Conservation (phyloP, 768 basidiomycete species). For the Boletus coccyginus region DNA sequence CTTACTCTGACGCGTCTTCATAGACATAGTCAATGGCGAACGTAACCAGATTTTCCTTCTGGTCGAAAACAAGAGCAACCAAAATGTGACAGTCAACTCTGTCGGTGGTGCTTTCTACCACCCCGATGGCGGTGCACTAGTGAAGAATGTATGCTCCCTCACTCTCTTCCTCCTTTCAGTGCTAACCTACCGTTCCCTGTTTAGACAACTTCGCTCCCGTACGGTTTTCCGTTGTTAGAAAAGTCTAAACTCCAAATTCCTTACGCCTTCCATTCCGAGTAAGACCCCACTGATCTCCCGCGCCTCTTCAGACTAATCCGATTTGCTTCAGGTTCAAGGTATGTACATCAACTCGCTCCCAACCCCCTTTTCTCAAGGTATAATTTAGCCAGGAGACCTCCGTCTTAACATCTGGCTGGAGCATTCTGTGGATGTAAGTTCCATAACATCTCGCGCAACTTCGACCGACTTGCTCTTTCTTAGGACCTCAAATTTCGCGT, state of each 20-base stretch:
- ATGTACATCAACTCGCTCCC: conserved; percentile 3
- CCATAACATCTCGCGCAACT: neutral
- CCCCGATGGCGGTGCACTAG: conserved; percentile 55
- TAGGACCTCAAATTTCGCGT: conserved; percentile 61
- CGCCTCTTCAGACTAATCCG: conserved; percentile 1
- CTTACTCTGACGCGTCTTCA: conserved; percentile 8
- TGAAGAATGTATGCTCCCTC: conserved; percentile 65
- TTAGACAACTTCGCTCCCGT: conserved; percentile 59
- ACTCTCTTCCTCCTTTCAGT: neutral
- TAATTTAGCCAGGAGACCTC: conserved; percentile 65
- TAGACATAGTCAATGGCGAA: conserved; percentile 84
- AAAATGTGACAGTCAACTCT: conserved; percentile 64
- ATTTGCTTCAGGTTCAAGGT: conserved; percentile 57
- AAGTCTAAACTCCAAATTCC: conserved; percentile 63
- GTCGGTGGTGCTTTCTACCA: conserved; percentile 69
- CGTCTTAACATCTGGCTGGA: conserved; percentile 78
- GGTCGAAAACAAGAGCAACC: conserved; percentile 74
- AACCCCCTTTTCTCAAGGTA: conserved; percentile 1
- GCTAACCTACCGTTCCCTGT: neutral
- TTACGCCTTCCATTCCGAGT: conserved; percentile 82
- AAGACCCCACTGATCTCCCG: conserved; percentile 28
- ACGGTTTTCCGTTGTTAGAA: conserved; percentile 50
- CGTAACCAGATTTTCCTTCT: conserved; percentile 62
- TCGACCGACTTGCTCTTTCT: neutral
- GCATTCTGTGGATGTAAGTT: conserved; percentile 57